Evolutionary conservation across 139 green algal genomes (phyloP), one percentile per base, ranked within the genome.

Genomic region (Micractinium sp.): DNA sequence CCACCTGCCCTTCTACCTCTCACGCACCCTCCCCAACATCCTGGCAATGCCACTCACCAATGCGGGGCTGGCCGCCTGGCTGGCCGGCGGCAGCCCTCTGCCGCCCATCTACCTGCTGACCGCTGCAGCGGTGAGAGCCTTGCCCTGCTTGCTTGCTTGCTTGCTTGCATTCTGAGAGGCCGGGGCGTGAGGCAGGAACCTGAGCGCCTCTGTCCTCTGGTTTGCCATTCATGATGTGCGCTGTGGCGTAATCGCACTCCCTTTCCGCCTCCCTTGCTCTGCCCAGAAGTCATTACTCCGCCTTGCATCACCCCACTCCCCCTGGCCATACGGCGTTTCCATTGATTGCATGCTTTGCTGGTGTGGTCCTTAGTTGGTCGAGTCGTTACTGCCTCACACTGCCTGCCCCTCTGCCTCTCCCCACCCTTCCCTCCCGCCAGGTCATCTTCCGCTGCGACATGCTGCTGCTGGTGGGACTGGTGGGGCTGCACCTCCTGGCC

Each of bases 1-100:
- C 90, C 96, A 98, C 91, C 73, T 96, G n/a, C 91, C 93, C 31
- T 98, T 96, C 90, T 98, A 98, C 89, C 82, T 89, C 29, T 95
- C 87, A 85, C 90, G 96, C 38, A 86, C 92, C 12, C 94, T 98
- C 36, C 96, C 96, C 56, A 98, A 98, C 91, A 93, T 93, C 1
- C 95, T 98, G 73, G 96, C 96, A 4, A 84, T 96, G 31, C 90
- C 87, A 23, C 69, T 97, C 1, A 91, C 89, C 31, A 93, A 89
- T 71, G 23, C 92, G 23, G 95, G 89, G 13, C 66, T 92, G 36
- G 94, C 91, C 7, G 84, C 85, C 31, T 97, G 92, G 94, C 80
- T 94, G 27, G 39, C 81, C 0, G 75, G 60, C 0, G 41, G 74
- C 14, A 36, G 36, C 20, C 89, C 93, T 3, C 18, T 20, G 22